Base-by-base conservation (phyloP, 2,329 filamentous ascomycete species). In the Penicillium sp. region DNA sequence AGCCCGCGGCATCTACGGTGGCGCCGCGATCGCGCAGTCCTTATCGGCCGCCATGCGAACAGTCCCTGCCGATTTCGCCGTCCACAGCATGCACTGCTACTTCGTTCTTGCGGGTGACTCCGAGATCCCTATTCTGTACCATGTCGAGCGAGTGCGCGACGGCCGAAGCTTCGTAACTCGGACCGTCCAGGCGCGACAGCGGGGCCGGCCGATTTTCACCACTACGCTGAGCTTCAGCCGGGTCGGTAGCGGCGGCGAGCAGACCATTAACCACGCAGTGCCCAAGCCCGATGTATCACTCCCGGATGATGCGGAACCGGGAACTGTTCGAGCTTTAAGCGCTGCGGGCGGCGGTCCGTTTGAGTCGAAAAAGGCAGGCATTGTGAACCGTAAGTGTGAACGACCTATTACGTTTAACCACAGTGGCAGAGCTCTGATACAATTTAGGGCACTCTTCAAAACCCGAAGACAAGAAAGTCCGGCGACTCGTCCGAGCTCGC, bases 21-120 rank as follows among this genome's bases (percentile, higher is more conserved):
- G 92, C 59, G 86, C 89, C 50, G 91, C 95, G 33, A 96, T 99
- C 62, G 92, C 92, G 43, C 92, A 97, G 79, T 92, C 83, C 65
- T 86, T 96, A 24, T 82, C 88, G 41, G 90, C 94, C 2, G 94
- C 90, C 22, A 91, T 96, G 72, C 84, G 85, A 67, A 99, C 94
- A 8, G 89, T 99, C 2, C 87, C 88, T 0, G 59, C 70, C 31
- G 80, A 89, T 68, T 96, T 96, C 73, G 82, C 86, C 53, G 85
- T 94, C 44, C 94, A 99, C 78, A 92, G 88, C 68, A 96, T 95
- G 88, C 94, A 99, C 81, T 97, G 94, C 82, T 99, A 97, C 78
- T 99, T 99, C 72, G 86, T 99, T 30, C 85, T 97, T 2, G 92
- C 92, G 4, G 94, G 94, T 25, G 89, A 92, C 66, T 81, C 84